phyloP scores from a whole-genome alignment of 495 filamentous ascomycete genomes.

The Annulohypoxylon stygium region DNA sequence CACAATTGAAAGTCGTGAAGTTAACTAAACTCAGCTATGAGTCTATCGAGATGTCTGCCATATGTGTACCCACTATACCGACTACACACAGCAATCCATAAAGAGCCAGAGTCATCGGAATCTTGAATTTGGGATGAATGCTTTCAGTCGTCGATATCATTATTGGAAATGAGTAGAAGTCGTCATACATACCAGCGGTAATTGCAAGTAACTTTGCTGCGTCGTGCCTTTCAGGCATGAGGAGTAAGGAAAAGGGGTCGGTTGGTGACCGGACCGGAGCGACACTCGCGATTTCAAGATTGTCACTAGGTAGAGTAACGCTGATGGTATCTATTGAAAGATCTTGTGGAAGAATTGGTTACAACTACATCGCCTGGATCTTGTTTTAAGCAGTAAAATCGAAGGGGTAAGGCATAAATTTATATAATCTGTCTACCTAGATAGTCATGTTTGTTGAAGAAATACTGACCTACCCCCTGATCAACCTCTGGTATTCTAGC shows the following conservation, averaged over 20 bases:
- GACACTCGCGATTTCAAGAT: neutral
- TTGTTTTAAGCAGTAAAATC: neutral
- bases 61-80: too few relatives aligned
- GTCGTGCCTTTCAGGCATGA: too few relatives aligned
- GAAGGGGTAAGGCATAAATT: neutral
- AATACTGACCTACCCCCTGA: neutral
- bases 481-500: neutral
- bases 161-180: too few relatives aligned
- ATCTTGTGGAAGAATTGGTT: neutral
- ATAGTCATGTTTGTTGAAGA: neutral
- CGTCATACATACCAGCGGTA: too few relatives aligned
- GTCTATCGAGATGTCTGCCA: too few relatives aligned
- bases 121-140: too few relatives aligned
- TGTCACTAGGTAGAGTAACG: neutral
- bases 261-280: too few relatives aligned
- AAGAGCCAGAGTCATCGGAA: too few relatives aligned
- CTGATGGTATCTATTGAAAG: neutral
- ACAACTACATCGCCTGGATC: neutral
- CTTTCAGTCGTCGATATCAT: too few relatives aligned
- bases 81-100: too few relatives aligned
- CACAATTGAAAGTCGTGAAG: conserved; percentile 33
- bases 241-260: too few relatives aligned
- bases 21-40: neutral
- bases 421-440: neutral
- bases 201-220: too few relatives aligned